These are phyloP conservation scores for Glycine tomentella DNA, from an alignment of 306 rosid species.

Conservation along the genomic window DNA sequence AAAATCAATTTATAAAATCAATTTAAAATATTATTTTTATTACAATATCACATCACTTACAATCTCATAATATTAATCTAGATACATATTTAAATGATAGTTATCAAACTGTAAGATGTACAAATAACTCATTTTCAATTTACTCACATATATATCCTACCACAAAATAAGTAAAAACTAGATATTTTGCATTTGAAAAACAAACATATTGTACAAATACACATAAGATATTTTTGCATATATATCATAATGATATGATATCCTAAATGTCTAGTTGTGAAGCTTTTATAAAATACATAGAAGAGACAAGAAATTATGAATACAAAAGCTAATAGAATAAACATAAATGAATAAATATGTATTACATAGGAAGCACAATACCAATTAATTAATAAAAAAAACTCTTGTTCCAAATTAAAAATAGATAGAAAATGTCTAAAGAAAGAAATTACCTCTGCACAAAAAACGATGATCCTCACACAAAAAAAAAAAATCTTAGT, in stretches of 20 bases:
- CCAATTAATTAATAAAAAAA: slow-evolving; percentile 4
- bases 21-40: no score
- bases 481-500: no score
- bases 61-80: no score
- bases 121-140: slow-evolving; percentile 26
- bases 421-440: slow-evolving; percentile 30
- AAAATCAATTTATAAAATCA: no score
- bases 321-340: slow-evolving; percentile 22
- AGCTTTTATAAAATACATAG: no score
- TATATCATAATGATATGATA: background rate
- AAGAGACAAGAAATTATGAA: slow-evolving; percentile 2
- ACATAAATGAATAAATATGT: background rate
- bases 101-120: slow-evolving; percentile 36
- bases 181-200: slow-evolving; percentile 40
- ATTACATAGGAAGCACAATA: slow-evolving; percentile 5
- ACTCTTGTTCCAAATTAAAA: slow-evolving; percentile 34
- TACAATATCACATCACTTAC: no score
- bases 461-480: no score
- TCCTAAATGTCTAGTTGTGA: background rate
- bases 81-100: background rate
- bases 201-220: background rate
- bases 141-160: slow-evolving; percentile 31
- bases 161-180: slow-evolving; percentile 44
- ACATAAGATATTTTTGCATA: no score
- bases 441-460: slow-evolving; percentile 75